Evolutionary conservation across 1,139 yeast species (phyloP), one percentile per base, ranked within the genome.

Genomic region (Hansenula sp.): DNA sequence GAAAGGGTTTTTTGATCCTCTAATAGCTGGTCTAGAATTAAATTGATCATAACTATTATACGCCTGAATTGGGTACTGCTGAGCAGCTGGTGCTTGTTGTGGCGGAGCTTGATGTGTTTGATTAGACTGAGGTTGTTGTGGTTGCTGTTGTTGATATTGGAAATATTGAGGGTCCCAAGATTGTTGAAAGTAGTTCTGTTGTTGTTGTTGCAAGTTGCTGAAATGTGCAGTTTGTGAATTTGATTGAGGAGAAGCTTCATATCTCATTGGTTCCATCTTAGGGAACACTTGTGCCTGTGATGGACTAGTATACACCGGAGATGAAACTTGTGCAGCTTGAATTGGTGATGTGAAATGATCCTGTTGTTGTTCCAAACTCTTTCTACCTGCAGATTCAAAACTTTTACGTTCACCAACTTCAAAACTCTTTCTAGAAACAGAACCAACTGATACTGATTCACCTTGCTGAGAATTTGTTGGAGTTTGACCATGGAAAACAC

Each of bases 1-100:
- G 36, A 53, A 53, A 25, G 56, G 57, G 21, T 53, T 53, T 40
- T 29, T 22, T n/a, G 41, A 38, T 2, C 46, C 36, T 16, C 17
- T 26, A 9, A 19, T 18, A 19, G n/a, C 40, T 18, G 38, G 37
- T 14, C 29, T 36, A 9, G 33, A 29, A 19, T 40, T 34, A n/a
- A 24, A 31, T 28, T 31, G 14, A 29, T 16, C 21, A 29, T 17
- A 29, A 20, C 17, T 37, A 26, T 26, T 26, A 27, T 32, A 28
- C 10, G 12, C 17, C 6, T 35, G 41, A 14, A 24, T 36, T 39
- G 25, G 46, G 33, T 29, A 30, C 32, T 41, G 43, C 29, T 42
- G 43, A 13, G 25, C 16, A 21, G 24, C 9, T 21, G 9, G 9
- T 21, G 24, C 9, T 28, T 35, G 37, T 34, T 32, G 33, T 20